Evolutionary conservation across 441 rosid species (phyloP), one percentile per base, ranked within the genome.

Genomic region (Erodium chrysanthum): DNA sequence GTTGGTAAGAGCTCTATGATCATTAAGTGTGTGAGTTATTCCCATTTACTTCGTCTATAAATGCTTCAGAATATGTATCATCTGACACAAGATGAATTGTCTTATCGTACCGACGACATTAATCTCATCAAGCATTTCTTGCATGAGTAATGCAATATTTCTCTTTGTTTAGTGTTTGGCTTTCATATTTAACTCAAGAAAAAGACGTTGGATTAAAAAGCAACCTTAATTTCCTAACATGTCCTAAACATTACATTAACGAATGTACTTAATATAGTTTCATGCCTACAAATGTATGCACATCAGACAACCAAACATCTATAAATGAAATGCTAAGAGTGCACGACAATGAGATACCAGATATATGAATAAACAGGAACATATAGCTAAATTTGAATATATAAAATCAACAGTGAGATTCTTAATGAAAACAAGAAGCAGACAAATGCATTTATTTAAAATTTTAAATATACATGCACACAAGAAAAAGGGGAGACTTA

Each of bases 401-500:
- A 60, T 18, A 5, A 23, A 59, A 12, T 4, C 17, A 25, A 12
- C 33, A 22, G 12, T 23, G 0, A 60, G 9, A 60, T 23, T 60
- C 20, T 25, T 25, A 25, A 11, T 25, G 12, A 12, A 60, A 60
- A 25, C 15, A 14, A 60, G 9, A 23, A 12, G 31, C 63, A 22
- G 5, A 60, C 0, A 11, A 22, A 1, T 18, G 14, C 20, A 60
- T 60, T 60, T 11, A 60, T 33, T 64, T 17, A 15, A 29, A 35
- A 5, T 35, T 17, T 33, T 33, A 58, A 23, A 35, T 3, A 25
- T 5, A 18, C 3, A 10, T 20, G 33, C 5, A 23, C 14, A 25
- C 35, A 66, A 33, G 18, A 9, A 66, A 66, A 1, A 9, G 27
- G 35, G 23, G 18, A 35, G 50, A 70, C 87, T 86, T 74, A 95